Conservation (phyloP, 2,329 filamentous ascomycete genomes). For the Hypomyces perniciosus region DNA sequence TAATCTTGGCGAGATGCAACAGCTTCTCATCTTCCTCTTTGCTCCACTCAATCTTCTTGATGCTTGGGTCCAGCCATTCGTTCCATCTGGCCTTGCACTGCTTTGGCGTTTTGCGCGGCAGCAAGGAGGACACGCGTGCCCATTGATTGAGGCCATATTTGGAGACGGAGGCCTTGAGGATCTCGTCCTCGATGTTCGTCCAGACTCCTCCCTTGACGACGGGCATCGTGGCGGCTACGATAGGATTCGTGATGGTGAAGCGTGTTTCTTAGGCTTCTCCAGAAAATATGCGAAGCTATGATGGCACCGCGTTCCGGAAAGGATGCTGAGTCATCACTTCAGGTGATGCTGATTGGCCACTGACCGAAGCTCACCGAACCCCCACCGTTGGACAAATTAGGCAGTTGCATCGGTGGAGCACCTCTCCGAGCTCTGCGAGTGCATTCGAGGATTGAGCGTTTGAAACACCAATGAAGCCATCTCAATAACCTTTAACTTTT, state of each 20-base stretch:
- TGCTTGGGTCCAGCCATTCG: conserved; percentile 96
- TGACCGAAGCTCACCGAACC: conserved; percentile 1
- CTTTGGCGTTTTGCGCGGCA: conserved; percentile 95
- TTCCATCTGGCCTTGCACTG: conserved; percentile 98
- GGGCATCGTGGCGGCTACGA: conserved; percentile 46
- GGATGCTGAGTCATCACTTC: conserved; percentile 12
- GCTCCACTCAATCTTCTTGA: conserved; percentile 98
- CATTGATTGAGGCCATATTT: conserved; percentile 97
- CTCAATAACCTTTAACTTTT: no score
- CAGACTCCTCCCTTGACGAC: conserved; percentile 70
- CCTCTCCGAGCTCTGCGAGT: not conserved
- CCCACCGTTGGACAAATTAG: conserved; percentile 3
- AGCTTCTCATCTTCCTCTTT: conserved; percentile 98
- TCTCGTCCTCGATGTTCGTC: conserved; percentile 85
- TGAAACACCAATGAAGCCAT: no score
- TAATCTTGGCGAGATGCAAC: conserved; percentile 91
- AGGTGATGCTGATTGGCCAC: not conserved
- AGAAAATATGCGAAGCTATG: conserved; percentile 24
- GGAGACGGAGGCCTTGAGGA: conserved; percentile 89
- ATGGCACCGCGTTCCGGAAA: conserved; percentile 10
- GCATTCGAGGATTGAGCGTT: no score
- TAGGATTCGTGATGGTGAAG: conserved; percentile 8
- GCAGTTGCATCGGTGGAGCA: not conserved
- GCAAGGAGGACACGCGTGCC: conserved; percentile 94
- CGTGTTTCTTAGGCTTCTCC: conserved; percentile 8